phyloP scores from a whole-genome alignment of 2,329 filamentous ascomycete genomes.

The Phialophora expanda region DNA sequence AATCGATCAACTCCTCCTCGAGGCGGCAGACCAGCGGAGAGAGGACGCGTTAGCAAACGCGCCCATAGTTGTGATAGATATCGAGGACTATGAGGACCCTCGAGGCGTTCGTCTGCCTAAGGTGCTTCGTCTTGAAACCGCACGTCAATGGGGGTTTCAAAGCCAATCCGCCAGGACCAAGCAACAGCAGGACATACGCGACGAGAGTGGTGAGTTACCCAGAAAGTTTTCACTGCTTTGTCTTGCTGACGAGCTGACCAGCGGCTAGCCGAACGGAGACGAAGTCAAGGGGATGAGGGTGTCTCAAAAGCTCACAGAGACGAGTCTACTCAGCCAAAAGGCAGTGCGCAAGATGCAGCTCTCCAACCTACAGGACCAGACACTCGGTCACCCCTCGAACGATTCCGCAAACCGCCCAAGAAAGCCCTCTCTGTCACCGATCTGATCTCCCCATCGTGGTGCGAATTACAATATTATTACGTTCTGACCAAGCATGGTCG shows the following conservation, averaged over 20 bases:
- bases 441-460: constrained; percentile 88
- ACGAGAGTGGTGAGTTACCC: constrained; percentile 34
- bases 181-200: constrained; percentile 28
- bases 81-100: constrained; percentile 52
- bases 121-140: constrained; percentile 48
- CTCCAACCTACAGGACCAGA: constrained; percentile 45
- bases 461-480: constrained; percentile 92
- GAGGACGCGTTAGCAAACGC: constrained; percentile 28
- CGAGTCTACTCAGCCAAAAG: constrained; percentile 29
- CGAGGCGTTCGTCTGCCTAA: constrained; percentile 48
- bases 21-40: constrained; percentile 46
- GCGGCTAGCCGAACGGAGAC: constrained; percentile 36
- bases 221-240: constrained; percentile 44
- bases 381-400: constrained; percentile 69
- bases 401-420: constrained; percentile 76
- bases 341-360: constrained; percentile 18
- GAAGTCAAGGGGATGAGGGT: constrained; percentile 13
- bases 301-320: constrained; percentile 1
- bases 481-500: constrained; percentile 77
- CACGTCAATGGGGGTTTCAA: constrained; percentile 35
- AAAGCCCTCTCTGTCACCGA: constrained; percentile 88
- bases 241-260: constrained; percentile 52
- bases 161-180: neutral
- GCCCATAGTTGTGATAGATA: constrained; percentile 45
- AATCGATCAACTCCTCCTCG: constrained; percentile 57